phyloP scores from a whole-genome alignment of 805 yeast species.

The Lipomyces yamanashiensis region DNA sequence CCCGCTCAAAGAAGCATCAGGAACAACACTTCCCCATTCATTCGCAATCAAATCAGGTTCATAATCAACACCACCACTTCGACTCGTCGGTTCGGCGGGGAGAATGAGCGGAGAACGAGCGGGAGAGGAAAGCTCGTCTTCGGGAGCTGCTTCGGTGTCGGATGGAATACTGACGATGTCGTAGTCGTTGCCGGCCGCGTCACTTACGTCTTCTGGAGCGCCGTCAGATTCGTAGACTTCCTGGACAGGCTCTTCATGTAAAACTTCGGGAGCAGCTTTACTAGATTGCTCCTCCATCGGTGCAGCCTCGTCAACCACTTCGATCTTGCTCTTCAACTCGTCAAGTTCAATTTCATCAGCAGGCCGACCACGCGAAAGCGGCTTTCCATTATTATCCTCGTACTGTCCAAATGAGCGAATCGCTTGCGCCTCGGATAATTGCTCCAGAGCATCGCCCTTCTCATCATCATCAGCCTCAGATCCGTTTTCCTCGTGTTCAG shows the following conservation, averaged over 20 bases:
- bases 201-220: not conserved
- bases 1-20: not conserved
- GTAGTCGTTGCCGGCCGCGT: slow-evolving; percentile 6
- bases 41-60: slow-evolving; percentile 13
- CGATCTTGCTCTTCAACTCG: slow-evolving; percentile 8
- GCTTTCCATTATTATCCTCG: not conserved
- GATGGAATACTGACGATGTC: slow-evolving; percentile 10
- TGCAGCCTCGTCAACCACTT: slow-evolving; percentile 1
- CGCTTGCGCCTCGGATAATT: slow-evolving; percentile 12
- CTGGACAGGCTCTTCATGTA: not conserved
- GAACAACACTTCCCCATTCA: slow-evolving; percentile 15
- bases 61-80: not conserved
- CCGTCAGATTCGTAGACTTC: slow-evolving; percentile 6
- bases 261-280: not conserved
- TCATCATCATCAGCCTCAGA: not conserved
- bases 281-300: not conserved
- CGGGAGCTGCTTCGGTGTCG: not conserved
- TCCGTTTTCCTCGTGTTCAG: not conserved
- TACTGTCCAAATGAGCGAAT: slow-evolving; percentile 3
- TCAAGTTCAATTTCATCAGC: slow-evolving; percentile 7
- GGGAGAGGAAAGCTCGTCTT: not conserved
- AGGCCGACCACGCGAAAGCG: not conserved
- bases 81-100: not conserved
- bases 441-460: not conserved
- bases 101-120: not conserved